Evolutionary conservation across 495 filamentous ascomycete genomes (phyloP).

Genomic region (Tuber magnatum): DNA sequence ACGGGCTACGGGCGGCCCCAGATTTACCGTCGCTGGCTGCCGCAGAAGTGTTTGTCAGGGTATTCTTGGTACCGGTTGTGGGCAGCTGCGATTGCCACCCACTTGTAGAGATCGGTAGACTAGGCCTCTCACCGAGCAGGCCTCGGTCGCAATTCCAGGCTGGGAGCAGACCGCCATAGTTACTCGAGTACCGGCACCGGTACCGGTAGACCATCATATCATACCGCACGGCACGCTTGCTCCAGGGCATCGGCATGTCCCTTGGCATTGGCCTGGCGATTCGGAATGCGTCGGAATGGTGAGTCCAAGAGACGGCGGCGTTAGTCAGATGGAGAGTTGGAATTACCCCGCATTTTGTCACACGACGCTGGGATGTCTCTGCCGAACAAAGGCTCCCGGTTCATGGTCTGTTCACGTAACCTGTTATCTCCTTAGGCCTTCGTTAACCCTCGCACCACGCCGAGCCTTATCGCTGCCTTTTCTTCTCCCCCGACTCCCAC

Average conservation of each 20-base stretch:
- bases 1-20: neutral
- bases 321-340: neutral
- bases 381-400: neutral
- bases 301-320: neutral
- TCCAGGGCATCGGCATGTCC: neutral
- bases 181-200: no score
- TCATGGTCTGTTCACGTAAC: slow-evolving; percentile 21
- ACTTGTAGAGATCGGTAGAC: neutral
- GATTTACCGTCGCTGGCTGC: neutral
- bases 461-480: slow-evolving; percentile 30
- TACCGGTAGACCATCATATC: no score
- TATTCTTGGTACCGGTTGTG: neutral
- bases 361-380: slow-evolving; percentile 25
- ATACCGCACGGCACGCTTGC: neutral
- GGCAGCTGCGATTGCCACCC: neutral
- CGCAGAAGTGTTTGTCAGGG: neutral
- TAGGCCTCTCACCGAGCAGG: neutral
- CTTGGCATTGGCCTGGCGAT: neutral
- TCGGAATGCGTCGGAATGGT: neutral
- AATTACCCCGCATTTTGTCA: slow-evolving; percentile 38
- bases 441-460: slow-evolving; percentile 19
- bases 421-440: slow-evolving; percentile 20
- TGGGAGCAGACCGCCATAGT: neutral
- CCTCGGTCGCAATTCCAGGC: neutral
- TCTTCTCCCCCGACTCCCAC: slow-evolving; percentile 14